Conservation (phyloP, 225 moss, liverwort and hornwort species). For the Lunularia cruciata region DNA sequence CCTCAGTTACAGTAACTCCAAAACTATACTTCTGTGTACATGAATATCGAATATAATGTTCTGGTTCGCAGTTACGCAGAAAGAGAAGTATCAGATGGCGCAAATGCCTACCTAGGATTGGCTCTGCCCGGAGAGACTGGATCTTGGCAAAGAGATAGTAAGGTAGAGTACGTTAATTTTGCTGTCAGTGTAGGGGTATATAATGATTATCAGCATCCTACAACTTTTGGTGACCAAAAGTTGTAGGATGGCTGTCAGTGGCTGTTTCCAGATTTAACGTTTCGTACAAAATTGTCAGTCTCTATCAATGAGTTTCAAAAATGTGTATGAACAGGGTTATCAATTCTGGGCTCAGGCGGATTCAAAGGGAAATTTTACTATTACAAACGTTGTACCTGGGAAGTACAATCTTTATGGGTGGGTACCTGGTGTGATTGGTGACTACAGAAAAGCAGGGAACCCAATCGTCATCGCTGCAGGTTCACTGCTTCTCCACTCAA, state of each 20-base stretch:
- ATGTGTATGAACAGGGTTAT: constrained; percentile 43
- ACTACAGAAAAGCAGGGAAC: constrained; percentile 29
- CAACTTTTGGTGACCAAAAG: too few relatives aligned
- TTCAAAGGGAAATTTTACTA: constrained; percentile 40
- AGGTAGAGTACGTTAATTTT: not conserved
- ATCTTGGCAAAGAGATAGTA: constrained; percentile 22
- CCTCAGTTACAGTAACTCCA: too few relatives aligned
- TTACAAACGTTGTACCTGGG: constrained; percentile 46
- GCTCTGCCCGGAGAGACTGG: constrained; percentile 12
- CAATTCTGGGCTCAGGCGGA: constrained; percentile 69
- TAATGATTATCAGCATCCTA: not conserved
- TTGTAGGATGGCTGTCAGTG: too few relatives aligned
- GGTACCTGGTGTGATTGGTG: constrained; percentile 50
- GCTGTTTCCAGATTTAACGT: too few relatives aligned
- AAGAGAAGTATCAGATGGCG: not conserved
- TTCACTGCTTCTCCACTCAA: too few relatives aligned
- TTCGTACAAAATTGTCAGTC: too few relatives aligned
- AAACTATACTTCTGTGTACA: too few relatives aligned
- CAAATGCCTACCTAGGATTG: constrained; percentile 17
- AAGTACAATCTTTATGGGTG: constrained; percentile 59
- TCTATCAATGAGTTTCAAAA: too few relatives aligned
- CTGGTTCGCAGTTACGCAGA: not conserved
- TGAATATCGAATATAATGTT: too few relatives aligned
- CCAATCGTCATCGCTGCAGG: constrained; percentile 50
- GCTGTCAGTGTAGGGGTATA: too few relatives aligned